Conservation (phyloP, 1,284 basidiomycete genomes). For the Golubevia sp. region DNA sequence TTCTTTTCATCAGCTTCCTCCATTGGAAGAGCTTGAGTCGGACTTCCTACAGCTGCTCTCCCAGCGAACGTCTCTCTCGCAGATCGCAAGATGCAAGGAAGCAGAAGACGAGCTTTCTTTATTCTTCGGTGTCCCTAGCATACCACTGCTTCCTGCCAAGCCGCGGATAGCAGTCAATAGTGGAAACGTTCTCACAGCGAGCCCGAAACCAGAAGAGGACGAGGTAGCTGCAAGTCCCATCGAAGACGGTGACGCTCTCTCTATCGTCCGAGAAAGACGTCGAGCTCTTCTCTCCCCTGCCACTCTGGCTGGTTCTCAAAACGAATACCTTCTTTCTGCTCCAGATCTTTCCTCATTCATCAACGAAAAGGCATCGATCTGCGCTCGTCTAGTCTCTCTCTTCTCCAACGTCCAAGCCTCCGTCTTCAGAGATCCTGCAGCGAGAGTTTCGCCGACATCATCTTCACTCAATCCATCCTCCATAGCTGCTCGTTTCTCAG, state of each 20-base stretch:
- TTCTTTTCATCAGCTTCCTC: slow-evolving; percentile 3
- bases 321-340: slow-evolving; percentile 6
- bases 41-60: slow-evolving; percentile 21
- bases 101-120: slow-evolving; percentile 22
- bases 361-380: slow-evolving; percentile 14
- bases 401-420: slow-evolving; percentile 40
- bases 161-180: too few relatives aligned
- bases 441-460: neutral
- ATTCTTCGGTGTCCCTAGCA: slow-evolving; percentile 18
- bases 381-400: slow-evolving; percentile 3
- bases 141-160: slow-evolving; percentile 15
- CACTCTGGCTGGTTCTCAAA: neutral
- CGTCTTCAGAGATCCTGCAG: slow-evolving; percentile 39
- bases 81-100: slow-evolving; percentile 16
- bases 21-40: slow-evolving; percentile 36
- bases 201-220: slow-evolving; percentile 7
- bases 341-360: slow-evolving; percentile 22
- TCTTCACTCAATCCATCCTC: slow-evolving; percentile 23
- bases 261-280: slow-evolving; percentile 5
- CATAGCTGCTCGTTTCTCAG: slow-evolving; percentile 35
- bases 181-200: neutral
- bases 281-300: neutral
- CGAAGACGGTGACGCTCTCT: neutral
- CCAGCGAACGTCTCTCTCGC: slow-evolving; percentile 16
- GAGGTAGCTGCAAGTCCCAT: slow-evolving; percentile 9